A percentile compares a stretch with the other conserved stretches of the same genome.
Conservation (phyloP, 306 rosid species). For the Malus fusca region DNA sequence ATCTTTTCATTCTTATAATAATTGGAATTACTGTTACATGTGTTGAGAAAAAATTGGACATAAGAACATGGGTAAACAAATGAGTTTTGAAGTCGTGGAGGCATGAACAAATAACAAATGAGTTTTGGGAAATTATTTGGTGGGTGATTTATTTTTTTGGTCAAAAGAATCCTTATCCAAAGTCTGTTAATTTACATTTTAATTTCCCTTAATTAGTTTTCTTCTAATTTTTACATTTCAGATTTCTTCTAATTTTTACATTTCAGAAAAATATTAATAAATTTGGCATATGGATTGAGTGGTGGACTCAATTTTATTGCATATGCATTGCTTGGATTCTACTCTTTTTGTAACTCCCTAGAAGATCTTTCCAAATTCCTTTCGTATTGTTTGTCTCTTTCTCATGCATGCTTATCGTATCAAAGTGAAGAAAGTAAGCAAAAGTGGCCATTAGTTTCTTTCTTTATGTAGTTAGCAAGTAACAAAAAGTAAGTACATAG, state of each 20-base stretch:
- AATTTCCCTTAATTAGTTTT: not conserved
- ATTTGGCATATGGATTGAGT: not conserved
- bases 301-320: conserved; percentile 11
- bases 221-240: not conserved
- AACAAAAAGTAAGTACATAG: not conserved
- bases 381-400: conserved; percentile 35
- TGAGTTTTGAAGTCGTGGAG: not conserved
- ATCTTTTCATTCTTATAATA: not conserved
- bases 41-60: not conserved
- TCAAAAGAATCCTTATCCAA: not conserved
- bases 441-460: not conserved
- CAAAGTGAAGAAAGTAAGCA: not conserved
- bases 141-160: not conserved
- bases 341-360: conserved; percentile 30
- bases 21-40: not conserved
- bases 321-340: conserved; percentile 54
- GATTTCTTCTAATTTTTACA: not conserved
- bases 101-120: not conserved
- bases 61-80: not conserved
- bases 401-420: conserved; percentile 6
- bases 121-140: not conserved
- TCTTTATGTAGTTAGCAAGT: not conserved
- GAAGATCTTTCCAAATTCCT: conserved; percentile 42
- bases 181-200: not conserved
- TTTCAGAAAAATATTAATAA: not conserved